phyloP scores from a whole-genome alignment of 75 land plant species.

The Ceratopteris richardii region DNA sequence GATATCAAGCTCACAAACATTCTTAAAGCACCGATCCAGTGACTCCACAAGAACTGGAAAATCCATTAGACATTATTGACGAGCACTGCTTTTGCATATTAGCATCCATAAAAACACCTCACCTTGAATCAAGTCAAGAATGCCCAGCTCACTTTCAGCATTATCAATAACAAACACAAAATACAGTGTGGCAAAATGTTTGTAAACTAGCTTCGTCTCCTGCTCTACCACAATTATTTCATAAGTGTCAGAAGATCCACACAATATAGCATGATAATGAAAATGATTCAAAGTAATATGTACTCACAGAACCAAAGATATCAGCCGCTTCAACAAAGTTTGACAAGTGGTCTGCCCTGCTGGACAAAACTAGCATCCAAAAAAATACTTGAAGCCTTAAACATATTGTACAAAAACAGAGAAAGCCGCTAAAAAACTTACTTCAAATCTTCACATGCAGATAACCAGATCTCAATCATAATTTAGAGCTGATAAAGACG shows the following conservation, averaged over 20 bases:
- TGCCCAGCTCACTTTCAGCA: slow-evolving; percentile 91
- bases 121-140: slow-evolving; percentile 99
- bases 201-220: slow-evolving; percentile 84
- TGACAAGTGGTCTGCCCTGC: slow-evolving; percentile 78
- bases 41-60: slow-evolving; percentile 92
- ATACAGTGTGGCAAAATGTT: slow-evolving; percentile 90
- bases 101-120: not conserved
- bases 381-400: too few relatives aligned
- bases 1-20: slow-evolving; percentile 96
- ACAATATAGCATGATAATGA: too few relatives aligned
- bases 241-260: too few relatives aligned
- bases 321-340: slow-evolving; percentile 74
- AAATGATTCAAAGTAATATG: slow-evolving; percentile 2
- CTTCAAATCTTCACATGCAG: too few relatives aligned
- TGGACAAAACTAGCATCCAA: slow-evolving; percentile 49
- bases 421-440: too few relatives aligned
- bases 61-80: slow-evolving; percentile 1
- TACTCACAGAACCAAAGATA: slow-evolving; percentile 80
- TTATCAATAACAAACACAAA: slow-evolving; percentile 85
- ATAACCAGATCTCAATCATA: too few relatives aligned
- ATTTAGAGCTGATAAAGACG: not conserved
- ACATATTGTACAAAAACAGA: too few relatives aligned
- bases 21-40: slow-evolving; percentile 92
- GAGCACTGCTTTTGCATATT: not conserved
- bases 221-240: too few relatives aligned